A percentile compares a stretch with the other conserved stretches of the same genome.
phyloP scores from a whole-genome alignment of 1,139 yeast species.

The Debaryomyces coudertii region DNA sequence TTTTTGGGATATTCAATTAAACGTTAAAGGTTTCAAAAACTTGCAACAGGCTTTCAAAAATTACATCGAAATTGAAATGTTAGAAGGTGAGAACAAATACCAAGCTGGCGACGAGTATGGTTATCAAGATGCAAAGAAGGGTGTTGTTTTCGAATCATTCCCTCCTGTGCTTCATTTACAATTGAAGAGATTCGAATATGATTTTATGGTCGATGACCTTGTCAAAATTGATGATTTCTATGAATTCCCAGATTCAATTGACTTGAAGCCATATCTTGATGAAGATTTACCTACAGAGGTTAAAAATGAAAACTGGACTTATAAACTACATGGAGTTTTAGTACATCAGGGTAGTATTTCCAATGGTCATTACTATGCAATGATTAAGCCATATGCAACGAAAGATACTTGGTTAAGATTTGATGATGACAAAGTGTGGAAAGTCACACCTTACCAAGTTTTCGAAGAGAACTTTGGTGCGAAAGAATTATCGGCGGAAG shows the following conservation, averaged over 20 bases:
- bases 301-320: slow-evolving; percentile 66
- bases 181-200: slow-evolving; percentile 91
- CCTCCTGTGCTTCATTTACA: slow-evolving; percentile 95
- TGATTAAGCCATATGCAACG: slow-evolving; percentile 73
- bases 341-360: slow-evolving; percentile 96
- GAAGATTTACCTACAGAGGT: slow-evolving; percentile 50
- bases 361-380: slow-evolving; percentile 94
- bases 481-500: slow-evolving; percentile 53
- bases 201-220: slow-evolving; percentile 85
- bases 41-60: slow-evolving; percentile 78
- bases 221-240: slow-evolving; percentile 91
- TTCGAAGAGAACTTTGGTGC: slow-evolving; percentile 94
- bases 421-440: slow-evolving; percentile 94
- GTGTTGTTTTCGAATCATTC: slow-evolving; percentile 86
- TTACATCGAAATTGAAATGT: slow-evolving; percentile 84
- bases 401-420: slow-evolving; percentile 83
- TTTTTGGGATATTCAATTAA: slow-evolving; percentile 96
- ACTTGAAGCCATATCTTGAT: slow-evolving; percentile 77
- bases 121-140: slow-evolving; percentile 94
- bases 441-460: slow-evolving; percentile 80
- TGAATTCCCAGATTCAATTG: slow-evolving; percentile 85
- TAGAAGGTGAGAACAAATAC: slow-evolving; percentile 94
- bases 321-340: slow-evolving; percentile 86
- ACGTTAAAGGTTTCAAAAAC: slow-evolving; percentile 80
- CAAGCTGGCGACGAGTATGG: slow-evolving; percentile 87